Conservation (phyloP, 1,284 basidiomycete species). For the Ceratobasidium sp. region DNA sequence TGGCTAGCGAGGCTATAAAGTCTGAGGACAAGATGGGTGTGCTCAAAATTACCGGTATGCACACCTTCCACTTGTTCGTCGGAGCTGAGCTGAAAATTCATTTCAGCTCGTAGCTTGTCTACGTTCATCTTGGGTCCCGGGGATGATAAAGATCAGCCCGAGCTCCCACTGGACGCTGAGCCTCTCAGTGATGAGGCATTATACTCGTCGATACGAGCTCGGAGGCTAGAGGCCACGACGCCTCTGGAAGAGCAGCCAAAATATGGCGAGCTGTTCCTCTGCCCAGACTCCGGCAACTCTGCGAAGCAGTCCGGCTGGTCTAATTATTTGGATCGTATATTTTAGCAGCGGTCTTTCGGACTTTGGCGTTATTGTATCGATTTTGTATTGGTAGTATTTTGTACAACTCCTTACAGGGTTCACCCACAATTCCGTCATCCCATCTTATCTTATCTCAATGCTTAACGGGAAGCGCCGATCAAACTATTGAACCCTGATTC, state of each 20-base stretch:
- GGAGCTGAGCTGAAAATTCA: conserved; percentile 30
- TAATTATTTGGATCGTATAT: conserved; percentile 24
- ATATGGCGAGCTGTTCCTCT: conserved; percentile 35
- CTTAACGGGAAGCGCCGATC: conserved; percentile 29
- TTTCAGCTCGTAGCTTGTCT: conserved; percentile 29
- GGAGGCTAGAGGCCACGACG: conserved; percentile 28
- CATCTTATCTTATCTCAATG: conserved; percentile 37
- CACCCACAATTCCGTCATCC: neutral
- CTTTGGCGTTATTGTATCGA: neutral
- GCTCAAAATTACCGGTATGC: conserved; percentile 36
- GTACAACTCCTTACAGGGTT: neutral
- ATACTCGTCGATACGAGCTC: conserved; percentile 27
- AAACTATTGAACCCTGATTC: conserved; percentile 10
- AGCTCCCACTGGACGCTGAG: conserved; percentile 12
- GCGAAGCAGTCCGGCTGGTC: conserved; percentile 20
- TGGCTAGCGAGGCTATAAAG: conserved; percentile 34
- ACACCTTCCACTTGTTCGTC: neutral
- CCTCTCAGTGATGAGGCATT: conserved; percentile 35
- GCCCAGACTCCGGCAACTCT: conserved; percentile 17
- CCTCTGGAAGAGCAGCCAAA: conserved; percentile 26
- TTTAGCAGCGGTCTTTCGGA: neutral
- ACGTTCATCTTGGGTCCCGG: conserved; percentile 14
- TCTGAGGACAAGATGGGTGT: conserved; percentile 43
- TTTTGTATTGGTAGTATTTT: conserved; percentile 6
- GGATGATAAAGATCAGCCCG: neutral